A percentile compares a stretch with the other conserved stretches of the same genome.
Conservation (phyloP, 2,329 filamentous ascomycete species). For the Podosphaera fusca region DNA sequence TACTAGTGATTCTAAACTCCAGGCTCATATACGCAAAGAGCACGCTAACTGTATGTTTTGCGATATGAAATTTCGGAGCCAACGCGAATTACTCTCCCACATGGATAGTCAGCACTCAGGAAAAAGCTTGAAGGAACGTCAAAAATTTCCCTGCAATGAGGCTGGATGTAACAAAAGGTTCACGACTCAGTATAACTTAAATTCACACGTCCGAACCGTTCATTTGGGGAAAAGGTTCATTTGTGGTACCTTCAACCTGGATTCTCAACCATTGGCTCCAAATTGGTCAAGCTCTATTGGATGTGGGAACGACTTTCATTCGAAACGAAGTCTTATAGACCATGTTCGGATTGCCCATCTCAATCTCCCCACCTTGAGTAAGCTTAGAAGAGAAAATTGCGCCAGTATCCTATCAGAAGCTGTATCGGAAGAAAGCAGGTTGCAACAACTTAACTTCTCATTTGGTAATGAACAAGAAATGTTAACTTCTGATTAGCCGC, state of each 20-base stretch:
- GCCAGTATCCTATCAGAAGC: not conserved
- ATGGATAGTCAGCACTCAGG: constrained; percentile 55
- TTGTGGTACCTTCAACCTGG: constrained; percentile 49
- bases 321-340: constrained; percentile 58
- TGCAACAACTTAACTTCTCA: not conserved
- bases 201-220: constrained; percentile 51
- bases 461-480: not conserved
- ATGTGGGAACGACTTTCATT: constrained; percentile 54
- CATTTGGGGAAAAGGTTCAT: constrained; percentile 58
- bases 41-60: constrained; percentile 64
- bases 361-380: constrained; percentile 23
- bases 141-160: constrained; percentile 41
- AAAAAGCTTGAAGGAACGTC: constrained; percentile 35
- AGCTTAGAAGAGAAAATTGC: not conserved
- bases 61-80: constrained; percentile 39
- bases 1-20: constrained; percentile 45
- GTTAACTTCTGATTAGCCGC: not conserved
- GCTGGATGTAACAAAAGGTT: constrained; percentile 53
- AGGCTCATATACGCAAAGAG: constrained; percentile 46
- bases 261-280: constrained; percentile 29
- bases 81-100: constrained; percentile 49
- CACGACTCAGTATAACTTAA: constrained; percentile 64
- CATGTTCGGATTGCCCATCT: constrained; percentile 70
- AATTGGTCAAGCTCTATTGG: constrained; percentile 43
- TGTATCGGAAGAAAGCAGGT: not conserved